Percentiles rank a stretch among this genome's conserved stretches.
phyloP scores from a whole-genome alignment of 257 asterid genomes.

The Paulownia fortunei region DNA sequence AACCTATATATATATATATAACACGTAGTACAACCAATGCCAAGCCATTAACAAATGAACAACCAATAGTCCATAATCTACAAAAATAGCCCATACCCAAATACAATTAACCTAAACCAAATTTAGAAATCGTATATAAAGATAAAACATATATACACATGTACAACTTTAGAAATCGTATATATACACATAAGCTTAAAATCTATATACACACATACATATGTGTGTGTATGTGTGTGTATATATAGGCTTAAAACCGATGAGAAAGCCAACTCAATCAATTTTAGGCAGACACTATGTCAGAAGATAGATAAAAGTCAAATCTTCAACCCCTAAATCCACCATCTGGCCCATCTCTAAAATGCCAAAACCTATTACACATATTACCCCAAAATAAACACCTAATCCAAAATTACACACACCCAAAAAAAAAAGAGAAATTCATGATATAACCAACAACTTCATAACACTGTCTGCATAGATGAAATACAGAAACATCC shows the following conservation, averaged over 20 bases:
- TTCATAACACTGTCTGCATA: neutral
- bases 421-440: neutral
- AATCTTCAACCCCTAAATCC: slow-evolving; percentile 16
- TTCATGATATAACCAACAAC: neutral
- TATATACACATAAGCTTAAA: slow-evolving; percentile 12
- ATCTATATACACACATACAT: neutral
- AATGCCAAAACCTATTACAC: neutral
- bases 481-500: neutral
- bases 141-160: no score
- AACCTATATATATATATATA: no score
- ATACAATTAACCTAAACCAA: neutral
- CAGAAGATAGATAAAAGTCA: slow-evolving; percentile 22
- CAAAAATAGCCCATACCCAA: neutral
- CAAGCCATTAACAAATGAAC: neutral
- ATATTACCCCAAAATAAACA: neutral
- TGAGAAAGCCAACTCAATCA: slow-evolving; percentile 18
- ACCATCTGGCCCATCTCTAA: slow-evolving; percentile 11
- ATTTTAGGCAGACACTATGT: neutral
- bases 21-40: neutral
- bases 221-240: neutral
- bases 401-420: slow-evolving; percentile 1
- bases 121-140: neutral
- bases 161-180: no score
- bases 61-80: neutral
- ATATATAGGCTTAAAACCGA: neutral